phyloP scores from a whole-genome alignment of 495 filamentous ascomycete species.

The Neurospora africana region DNA sequence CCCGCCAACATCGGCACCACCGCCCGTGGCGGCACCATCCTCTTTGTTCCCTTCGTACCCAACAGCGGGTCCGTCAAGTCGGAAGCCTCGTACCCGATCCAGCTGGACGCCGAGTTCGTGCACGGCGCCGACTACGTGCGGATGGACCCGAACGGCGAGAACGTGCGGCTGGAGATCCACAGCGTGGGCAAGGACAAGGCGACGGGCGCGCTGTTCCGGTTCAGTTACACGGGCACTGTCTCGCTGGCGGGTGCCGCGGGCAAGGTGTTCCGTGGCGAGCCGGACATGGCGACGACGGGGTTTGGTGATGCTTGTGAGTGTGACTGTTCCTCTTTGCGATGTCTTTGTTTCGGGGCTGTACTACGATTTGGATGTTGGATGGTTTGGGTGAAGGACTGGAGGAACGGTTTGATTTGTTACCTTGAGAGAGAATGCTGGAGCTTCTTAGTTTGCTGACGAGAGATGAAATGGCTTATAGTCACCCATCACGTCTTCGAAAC shows the following conservation, averaged over 20 bases:
- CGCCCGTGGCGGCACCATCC: constrained; percentile 15
- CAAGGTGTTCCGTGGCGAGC: constrained; percentile 33
- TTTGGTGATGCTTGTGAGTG: constrained; percentile 49
- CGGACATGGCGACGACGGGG: constrained; percentile 38
- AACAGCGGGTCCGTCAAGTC: constrained; percentile 19
- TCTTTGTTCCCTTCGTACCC: constrained; percentile 22
- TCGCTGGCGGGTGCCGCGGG: constrained; percentile 24
- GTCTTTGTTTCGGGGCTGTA: neutral
- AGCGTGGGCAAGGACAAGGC: constrained; percentile 31
- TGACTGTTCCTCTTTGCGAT: neutral
- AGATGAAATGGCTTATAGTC: constrained; percentile 22
- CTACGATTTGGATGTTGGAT: neutral
- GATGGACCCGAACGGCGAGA: constrained; percentile 34
- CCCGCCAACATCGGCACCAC: constrained; percentile 16
- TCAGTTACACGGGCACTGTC: constrained; percentile 43
- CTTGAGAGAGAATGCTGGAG: neutral
- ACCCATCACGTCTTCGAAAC: constrained; percentile 46
- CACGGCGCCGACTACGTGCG: constrained; percentile 46
- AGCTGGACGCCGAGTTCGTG: constrained; percentile 38
- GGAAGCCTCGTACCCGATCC: constrained; percentile 22
- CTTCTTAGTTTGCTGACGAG: neutral
- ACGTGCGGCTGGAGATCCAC: constrained; percentile 43
- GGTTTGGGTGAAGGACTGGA: neutral
- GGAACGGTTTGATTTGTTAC: neutral
- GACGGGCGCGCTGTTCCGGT: constrained; percentile 29